Conservation (phyloP, 768 basidiomycete species). For the Tulasnella sp. region DNA sequence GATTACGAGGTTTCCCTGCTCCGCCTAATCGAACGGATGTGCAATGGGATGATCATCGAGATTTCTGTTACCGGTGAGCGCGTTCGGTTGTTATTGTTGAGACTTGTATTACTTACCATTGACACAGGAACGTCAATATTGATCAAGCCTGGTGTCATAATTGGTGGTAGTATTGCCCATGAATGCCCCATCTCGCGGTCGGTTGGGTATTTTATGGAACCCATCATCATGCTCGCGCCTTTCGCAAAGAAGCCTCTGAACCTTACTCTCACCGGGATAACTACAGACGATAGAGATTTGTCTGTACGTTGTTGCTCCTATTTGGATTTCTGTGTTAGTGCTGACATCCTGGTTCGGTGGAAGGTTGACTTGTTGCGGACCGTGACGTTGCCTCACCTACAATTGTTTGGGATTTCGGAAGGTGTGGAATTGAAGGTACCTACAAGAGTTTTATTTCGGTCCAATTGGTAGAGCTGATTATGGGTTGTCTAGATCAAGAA, state of each 20-base stretch:
- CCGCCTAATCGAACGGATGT: constrained; percentile 75
- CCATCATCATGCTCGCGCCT: constrained; percentile 77
- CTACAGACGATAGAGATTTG: constrained; percentile 83
- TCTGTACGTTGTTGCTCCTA: constrained; percentile 41
- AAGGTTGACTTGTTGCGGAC: constrained; percentile 84
- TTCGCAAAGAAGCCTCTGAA: constrained; percentile 82
- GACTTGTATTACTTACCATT: neutral
- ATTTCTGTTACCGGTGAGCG: constrained; percentile 83
- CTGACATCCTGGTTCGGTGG: neutral
- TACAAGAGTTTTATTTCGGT: neutral
- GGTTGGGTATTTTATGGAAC: constrained; percentile 90
- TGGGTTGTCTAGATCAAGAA: constrained; percentile 62
- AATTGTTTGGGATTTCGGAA: constrained; percentile 80
- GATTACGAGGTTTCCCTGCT: constrained; percentile 90
- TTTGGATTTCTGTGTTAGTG: neutral
- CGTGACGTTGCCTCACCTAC: constrained; percentile 80
- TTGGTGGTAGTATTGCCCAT: constrained; percentile 68
- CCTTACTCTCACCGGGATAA: constrained; percentile 76
- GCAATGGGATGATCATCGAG: constrained; percentile 89
- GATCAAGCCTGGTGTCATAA: constrained; percentile 83
- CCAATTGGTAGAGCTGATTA: constrained; percentile 1
- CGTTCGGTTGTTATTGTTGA: neutral
- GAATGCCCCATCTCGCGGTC: constrained; percentile 82
- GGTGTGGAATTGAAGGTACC: constrained; percentile 77
- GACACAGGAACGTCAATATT: constrained; percentile 73